These are phyloP conservation scores for Coffea canephora DNA, from an alignment of 257 asterid species.

Conservation along the genomic window DNA sequence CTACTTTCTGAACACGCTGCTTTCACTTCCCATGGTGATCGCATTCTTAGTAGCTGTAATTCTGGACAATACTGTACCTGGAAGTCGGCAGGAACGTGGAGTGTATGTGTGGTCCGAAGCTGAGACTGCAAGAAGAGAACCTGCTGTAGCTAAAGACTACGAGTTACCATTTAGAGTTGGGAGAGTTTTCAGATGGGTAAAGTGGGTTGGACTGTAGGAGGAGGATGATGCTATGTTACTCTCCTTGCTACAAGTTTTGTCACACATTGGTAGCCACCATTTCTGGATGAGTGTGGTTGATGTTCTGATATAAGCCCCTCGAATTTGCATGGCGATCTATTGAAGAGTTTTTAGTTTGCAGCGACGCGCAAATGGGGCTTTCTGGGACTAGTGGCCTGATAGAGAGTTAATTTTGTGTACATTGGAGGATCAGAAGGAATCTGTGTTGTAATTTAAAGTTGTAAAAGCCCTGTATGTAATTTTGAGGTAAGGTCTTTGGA, in stretches of 20 bases:
- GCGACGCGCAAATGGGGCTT: background rate
- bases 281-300: background rate
- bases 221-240: background rate
- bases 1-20: slow-evolving; percentile 68
- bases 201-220: slow-evolving; percentile 88
- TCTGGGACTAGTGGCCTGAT: background rate
- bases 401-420: slow-evolving; percentile 16
- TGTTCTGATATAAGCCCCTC: background rate
- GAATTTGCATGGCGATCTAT: background rate
- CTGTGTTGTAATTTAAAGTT: slow-evolving; percentile 9
- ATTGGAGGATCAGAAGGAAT: slow-evolving; percentile 4
- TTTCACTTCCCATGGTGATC: slow-evolving; percentile 89
- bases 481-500: slow-evolving; percentile 11
- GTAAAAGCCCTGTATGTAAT: slow-evolving; percentile 15
- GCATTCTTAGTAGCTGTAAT: slow-evolving; percentile 76
- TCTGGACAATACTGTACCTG: slow-evolving; percentile 93
- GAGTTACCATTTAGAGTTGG: slow-evolving; percentile 85
- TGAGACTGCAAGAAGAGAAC: slow-evolving; percentile 90
- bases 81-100: slow-evolving; percentile 90
- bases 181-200: slow-evolving; percentile 86
- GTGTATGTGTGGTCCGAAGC: slow-evolving; percentile 87
- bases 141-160: slow-evolving; percentile 80
- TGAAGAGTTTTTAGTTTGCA: slow-evolving; percentile 1
- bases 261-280: slow-evolving; percentile 7
- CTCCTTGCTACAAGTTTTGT: slow-evolving; percentile 1